A percentile compares a stretch with the other conserved stretches of the same genome.
phyloP scores from a whole-genome alignment of 108 stramenopile genomes.

The Pseudonitzschia multiseries region DNA sequence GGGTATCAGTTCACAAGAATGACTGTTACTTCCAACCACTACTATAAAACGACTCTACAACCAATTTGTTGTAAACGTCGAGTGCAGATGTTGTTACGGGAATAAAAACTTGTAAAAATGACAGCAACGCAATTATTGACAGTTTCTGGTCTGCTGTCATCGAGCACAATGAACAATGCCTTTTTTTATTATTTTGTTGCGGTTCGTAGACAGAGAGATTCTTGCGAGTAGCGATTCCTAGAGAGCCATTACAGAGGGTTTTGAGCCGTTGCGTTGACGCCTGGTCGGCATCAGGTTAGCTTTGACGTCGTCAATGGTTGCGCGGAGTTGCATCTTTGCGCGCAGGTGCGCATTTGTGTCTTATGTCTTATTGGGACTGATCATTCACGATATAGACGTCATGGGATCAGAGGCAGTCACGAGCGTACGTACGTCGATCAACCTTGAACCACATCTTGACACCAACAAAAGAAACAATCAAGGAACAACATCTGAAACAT shows the following conservation, averaged over 20 bases:
- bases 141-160: not conserved
- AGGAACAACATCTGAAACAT: too few species aligned
- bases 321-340: not conserved
- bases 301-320: slow-evolving; percentile 2
- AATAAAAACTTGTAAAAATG: not conserved
- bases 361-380: not conserved
- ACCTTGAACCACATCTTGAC: slow-evolving; percentile 5
- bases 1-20: not conserved
- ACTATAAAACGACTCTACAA: not conserved
- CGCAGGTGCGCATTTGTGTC: not conserved
- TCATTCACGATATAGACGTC: not conserved
- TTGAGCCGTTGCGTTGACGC: slow-evolving; percentile 1
- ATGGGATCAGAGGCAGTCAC: not conserved
- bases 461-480: not conserved
- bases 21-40: not conserved
- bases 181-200: not conserved
- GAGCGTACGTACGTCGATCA: not conserved
- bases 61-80: not conserved
- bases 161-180: not conserved
- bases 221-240: not conserved
- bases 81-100: not conserved
- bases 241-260: not conserved
- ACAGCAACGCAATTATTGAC: not conserved
- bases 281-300: slow-evolving; percentile 5
- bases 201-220: not conserved